Evolutionary conservation across 768 basidiomycete species (phyloP), one percentile per base, ranked within the genome.

Genomic region (Hericium rajendrae): DNA sequence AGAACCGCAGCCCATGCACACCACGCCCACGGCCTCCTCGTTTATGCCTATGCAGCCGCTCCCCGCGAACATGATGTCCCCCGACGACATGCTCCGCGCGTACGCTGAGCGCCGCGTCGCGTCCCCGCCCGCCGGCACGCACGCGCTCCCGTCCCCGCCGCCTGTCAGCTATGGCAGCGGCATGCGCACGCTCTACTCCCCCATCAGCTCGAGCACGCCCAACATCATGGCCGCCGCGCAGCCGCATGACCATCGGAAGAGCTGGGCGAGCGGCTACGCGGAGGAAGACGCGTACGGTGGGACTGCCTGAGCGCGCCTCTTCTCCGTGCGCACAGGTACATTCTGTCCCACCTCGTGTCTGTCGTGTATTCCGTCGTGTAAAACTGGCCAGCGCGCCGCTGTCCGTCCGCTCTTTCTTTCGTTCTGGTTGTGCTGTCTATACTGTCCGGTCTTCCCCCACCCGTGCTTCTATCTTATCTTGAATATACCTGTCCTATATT

Each of bases 81-180:
- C 88, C 3, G 88, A 91, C 65, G 88, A 81, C 24, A 86, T 90
- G 83, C 74, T 90, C 48, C 81, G 84, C 39, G 85, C 84, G 1
- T 89, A 88, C 59, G 86, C 86, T 5, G 78, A 74, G 26, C 73
- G 78, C 60, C 71, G 69, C 48, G 64, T 64, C 11, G 72, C 49
- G 15, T 24, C 49, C 10, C 49, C 71, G 24, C 71, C 70, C 59
- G 63, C 67, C 37, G 62, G 50, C n/a, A 59, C n/a, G 38, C 50
- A 40, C 32, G 55, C 48, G 16, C 51, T 58, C 6, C 68, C 68
- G 28, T 46, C 67, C 12, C 9, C 69, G 26, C 68, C 71, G 2
- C 49, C 70, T 0, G 66, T 68, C 2, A 62, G 59, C 16, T 59
- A 64, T 32, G 57, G 64, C 18, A 68, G 64, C 51, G 66, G 69